Conservation (phyloP, 2,329 filamentous ascomycete genomes). For the Hypoxylon sp. region DNA sequence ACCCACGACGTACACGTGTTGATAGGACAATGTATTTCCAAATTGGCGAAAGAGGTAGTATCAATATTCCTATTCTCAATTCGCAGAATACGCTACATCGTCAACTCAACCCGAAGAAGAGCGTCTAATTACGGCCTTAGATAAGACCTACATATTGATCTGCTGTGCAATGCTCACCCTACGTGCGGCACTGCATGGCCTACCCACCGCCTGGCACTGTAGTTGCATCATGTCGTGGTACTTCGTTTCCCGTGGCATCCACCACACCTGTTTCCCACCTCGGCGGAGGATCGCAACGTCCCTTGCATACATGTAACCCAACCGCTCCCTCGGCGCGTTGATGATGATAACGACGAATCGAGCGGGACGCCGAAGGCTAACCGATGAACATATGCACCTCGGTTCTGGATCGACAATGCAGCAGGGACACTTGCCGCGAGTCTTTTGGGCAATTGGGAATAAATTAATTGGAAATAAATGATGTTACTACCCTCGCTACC, state of each 20-base stretch:
- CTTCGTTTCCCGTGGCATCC: background rate
- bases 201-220: background rate
- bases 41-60: too few species aligned
- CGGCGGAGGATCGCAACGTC: background rate
- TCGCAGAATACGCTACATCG: background rate
- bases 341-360: background rate
- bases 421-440: background rate
- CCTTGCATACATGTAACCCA: background rate
- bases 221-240: background rate
- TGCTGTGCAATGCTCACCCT: background rate
- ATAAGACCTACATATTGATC: background rate
- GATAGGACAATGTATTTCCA: too few species aligned
- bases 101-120: background rate
- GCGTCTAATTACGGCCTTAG: too few species aligned
- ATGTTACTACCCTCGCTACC: conserved; percentile 11
- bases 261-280: background rate
- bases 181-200: background rate
- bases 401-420: conserved; percentile 10
- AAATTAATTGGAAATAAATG: too few species aligned
- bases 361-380: background rate
- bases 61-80: background rate
- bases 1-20: too few species aligned
- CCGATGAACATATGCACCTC: too few species aligned
- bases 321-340: background rate
- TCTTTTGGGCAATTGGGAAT: conserved; percentile 1